Evolutionary conservation across 257 asterid species (phyloP), one percentile per base, ranked within the genome.

Genomic region (Nemophila menziesii): DNA sequence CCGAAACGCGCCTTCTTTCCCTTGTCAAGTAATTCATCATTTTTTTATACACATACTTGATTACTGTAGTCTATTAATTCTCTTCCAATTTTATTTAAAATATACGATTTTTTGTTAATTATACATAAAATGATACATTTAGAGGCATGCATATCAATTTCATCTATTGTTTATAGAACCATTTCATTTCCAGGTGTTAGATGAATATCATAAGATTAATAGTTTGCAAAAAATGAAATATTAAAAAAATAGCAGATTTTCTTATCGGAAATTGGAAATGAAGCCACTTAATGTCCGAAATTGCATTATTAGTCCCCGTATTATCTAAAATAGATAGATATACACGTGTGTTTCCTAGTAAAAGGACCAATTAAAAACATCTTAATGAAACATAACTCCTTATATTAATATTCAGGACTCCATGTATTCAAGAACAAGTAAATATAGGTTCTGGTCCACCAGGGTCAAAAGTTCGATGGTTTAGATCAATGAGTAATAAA

Each of bases 381-480:
- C n/a, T n/a, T 51, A 17, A 51, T 44, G 0, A 5, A 2, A 23
- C 3, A 10, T 1, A 16, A n/a, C 21, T 26, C 38, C n/a, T 21
- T 48, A 44, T 29, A 19, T 17, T 45, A 43, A 46, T 38, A 39
- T n/a, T 34, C 62, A 89, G 98, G 82, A 89, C 98, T 43, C 87
- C 94, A 8, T 84, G 70, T 59, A 69, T 41, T 48, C 81, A 66
- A 46, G 94, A 84, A 58, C 73, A 63, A 54, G 82, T 89, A 43
- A 77, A 80, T 49, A 80, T 89, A 16, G 93, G 95, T 43, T 60
- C 94, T 40, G 92, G 98, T 47, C 98, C 98, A 0, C 94, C 98
- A 4, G 98, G 95, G 15, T 89, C 95, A 5, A 73, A 74, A 48
- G 54, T 74, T 33, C 68, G 96, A 64, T 89, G 98, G 98, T 89